Evolutionary conservation across 208 protist genomes (phyloP).

Genomic region (Porcisia hertigi): DNA sequence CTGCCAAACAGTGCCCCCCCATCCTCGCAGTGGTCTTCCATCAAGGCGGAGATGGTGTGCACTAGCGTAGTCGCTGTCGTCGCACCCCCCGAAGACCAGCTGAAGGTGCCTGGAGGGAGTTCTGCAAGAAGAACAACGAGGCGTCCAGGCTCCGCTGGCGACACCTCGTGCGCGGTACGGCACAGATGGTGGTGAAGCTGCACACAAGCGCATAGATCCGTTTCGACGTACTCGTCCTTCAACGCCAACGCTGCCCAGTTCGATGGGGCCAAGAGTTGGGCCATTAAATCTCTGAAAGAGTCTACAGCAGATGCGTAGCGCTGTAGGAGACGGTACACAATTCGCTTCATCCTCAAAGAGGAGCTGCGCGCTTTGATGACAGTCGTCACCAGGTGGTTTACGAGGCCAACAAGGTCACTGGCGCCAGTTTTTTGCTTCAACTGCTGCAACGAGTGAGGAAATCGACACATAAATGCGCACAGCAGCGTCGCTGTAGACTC

Average conservation of each 20-base stretch:
- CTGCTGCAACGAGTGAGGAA: constrained; percentile 29
- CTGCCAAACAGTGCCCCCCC: constrained; percentile 13
- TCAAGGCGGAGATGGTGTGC: constrained; percentile 16
- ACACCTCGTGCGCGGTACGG: background rate
- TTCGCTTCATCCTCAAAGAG: constrained; percentile 20
- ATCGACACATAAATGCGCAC: constrained; percentile 24
- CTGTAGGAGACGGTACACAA: constrained; percentile 19
- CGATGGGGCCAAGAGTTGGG: constrained; percentile 14
- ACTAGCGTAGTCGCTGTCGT: constrained; percentile 8
- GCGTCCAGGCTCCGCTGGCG: background rate
- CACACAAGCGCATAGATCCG: constrained; percentile 4
- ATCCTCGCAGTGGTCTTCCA: constrained; percentile 11
- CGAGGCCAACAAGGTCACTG: constrained; percentile 11
- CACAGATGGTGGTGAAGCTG: constrained; percentile 23
- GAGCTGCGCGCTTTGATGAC: constrained; percentile 5
- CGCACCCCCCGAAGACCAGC: constrained; percentile 12
- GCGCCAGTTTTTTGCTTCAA: constrained; percentile 13
- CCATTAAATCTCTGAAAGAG: constrained; percentile 7
- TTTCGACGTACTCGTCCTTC: constrained; percentile 15
- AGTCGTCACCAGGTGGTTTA: constrained; percentile 12
- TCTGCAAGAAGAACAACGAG: constrained; percentile 14
- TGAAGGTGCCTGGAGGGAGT: constrained; percentile 21
- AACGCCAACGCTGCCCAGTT: constrained; percentile 12
- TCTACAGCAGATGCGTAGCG: constrained; percentile 31
- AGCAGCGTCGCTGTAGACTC: constrained; percentile 24